Conservation (phyloP, 495 filamentous ascomycete species). For the Penicillium herquei region DNA sequence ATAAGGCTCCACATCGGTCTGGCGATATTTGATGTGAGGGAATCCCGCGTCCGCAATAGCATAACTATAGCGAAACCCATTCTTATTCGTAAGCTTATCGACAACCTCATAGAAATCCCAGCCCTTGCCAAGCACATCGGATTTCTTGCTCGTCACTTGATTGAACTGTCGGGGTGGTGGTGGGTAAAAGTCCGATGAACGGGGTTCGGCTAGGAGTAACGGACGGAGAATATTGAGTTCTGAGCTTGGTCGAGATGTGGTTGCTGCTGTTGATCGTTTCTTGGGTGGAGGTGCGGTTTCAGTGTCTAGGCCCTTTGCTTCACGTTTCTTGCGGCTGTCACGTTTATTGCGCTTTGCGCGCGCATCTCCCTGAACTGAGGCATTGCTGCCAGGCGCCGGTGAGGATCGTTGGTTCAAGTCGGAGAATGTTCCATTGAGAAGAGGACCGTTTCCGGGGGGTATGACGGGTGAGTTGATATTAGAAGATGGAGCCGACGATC, state of each 20-base stretch:
- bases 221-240: conserved; percentile 33
- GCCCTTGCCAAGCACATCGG: conserved; percentile 31
- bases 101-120: conserved; percentile 47
- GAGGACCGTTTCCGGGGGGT: conserved; percentile 26
- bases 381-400: conserved; percentile 34
- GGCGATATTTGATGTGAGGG: conserved; percentile 82
- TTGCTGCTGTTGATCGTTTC: conserved; percentile 34
- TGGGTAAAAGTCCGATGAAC: conserved; percentile 36
- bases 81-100: conserved; percentile 81
- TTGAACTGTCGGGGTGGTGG: conserved; percentile 45
- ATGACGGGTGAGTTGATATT: conserved; percentile 44
- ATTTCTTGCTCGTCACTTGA: conserved; percentile 35
- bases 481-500: conserved; percentile 43
- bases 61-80: conserved; percentile 85
- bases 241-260: conserved; percentile 30
- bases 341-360: conserved; percentile 47
- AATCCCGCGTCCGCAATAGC: conserved; percentile 88
- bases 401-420: conserved; percentile 40
- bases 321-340: conserved; percentile 67
- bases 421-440: conserved; percentile 29
- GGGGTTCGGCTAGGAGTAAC: conserved; percentile 35
- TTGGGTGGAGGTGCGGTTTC: conserved; percentile 37
- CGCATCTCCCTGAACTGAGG: conserved; percentile 35
- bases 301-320: conserved; percentile 59
- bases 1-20: conserved; percentile 81